phyloP scores from a whole-genome alignment of 306 rosid species.

The Medicago arabica region DNA sequence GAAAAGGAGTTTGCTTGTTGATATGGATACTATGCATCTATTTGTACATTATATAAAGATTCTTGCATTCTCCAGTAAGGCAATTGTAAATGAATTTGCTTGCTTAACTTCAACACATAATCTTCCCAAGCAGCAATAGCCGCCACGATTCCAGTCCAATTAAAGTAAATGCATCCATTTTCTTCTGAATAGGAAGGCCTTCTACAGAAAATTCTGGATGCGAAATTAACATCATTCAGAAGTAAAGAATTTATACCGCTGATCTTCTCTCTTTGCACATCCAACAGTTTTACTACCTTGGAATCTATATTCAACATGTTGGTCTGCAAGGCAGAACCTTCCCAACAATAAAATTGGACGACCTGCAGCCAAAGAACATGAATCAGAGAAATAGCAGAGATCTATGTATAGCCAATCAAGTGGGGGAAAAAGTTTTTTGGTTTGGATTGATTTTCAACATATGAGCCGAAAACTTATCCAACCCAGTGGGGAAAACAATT shows the following conservation, averaged over 20 bases:
- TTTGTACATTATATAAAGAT: slow-evolving; percentile 61
- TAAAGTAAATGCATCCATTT: slow-evolving; percentile 37
- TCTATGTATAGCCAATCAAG: slow-evolving; percentile 19
- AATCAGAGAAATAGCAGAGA: slow-evolving; percentile 23
- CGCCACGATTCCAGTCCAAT: slow-evolving; percentile 57
- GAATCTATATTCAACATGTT: slow-evolving; percentile 28
- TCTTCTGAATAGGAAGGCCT: slow-evolving; percentile 28
- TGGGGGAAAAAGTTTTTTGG: background rate
- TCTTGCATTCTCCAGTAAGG: slow-evolving; percentile 70
- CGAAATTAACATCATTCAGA: slow-evolving; percentile 54
- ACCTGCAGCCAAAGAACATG: background rate
- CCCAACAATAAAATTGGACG: slow-evolving; percentile 67
- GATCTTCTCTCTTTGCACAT: slow-evolving; percentile 47
- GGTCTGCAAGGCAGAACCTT: slow-evolving; percentile 45
- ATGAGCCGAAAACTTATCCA: background rate
- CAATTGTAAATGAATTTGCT: slow-evolving; percentile 54
- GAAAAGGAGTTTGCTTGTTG: too few species aligned
- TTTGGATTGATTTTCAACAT: background rate
- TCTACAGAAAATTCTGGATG: slow-evolving; percentile 47
- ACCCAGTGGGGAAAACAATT: background rate
- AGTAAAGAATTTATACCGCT: slow-evolving; percentile 52
- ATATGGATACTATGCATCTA: slow-evolving; percentile 19
- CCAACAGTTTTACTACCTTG: slow-evolving; percentile 52
- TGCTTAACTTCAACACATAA: slow-evolving; percentile 49
- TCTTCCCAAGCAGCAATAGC: background rate